Evolutionary conservation across 257 asterid genomes (phyloP), one percentile per base, ranked within the genome.

Genomic region (Ilex aquifolium): DNA sequence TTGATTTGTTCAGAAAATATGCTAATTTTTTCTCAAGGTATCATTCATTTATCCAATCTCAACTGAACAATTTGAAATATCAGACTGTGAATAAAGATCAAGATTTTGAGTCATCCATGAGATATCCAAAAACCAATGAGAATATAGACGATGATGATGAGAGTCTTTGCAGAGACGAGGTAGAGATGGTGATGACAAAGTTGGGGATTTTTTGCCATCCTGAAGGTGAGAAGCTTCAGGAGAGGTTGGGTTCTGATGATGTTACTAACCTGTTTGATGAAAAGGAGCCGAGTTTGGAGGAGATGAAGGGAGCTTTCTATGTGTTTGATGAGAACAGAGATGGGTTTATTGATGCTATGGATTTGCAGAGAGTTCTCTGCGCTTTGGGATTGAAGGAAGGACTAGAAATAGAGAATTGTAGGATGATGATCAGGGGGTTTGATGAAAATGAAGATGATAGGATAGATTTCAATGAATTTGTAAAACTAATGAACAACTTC

Each of bases 241-340:
- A 44, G 65, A 46, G 32, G 12, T 44, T 61, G 10, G 10, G 30
- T 44, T 61, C 9, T 17, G 55, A 61, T 12, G 56, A 46, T 0
- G 21, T 61, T 6, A 3, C 49, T 17, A 15, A 46, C 11, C 0
- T 44, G n/a, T 61, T 61, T 17, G 65, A 44, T n/a, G 65, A 44
- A 9, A 48, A 44, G 3, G 49, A 21, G 32, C 40, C 56, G 31
- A 44, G 39, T 14, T 21, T 61, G 2, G 65, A 61, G 44, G 65
- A 61, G 40, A 21, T 61, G n/a, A 44, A 61, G 54, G 42, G 44
- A 44, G 65, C 65, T 30, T 61, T 61, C 44, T 40, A 61, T 13
- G 65, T 61, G 36, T 61, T 61, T 61, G 65, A 61, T 46, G 32
- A 40, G 56, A 61, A 61, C 65, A 61, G 14, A 61, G 65, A 61